Base-by-base conservation (phyloP, 495 filamentous ascomycete genomes). In the Wilcoxina mikolae region DNA sequence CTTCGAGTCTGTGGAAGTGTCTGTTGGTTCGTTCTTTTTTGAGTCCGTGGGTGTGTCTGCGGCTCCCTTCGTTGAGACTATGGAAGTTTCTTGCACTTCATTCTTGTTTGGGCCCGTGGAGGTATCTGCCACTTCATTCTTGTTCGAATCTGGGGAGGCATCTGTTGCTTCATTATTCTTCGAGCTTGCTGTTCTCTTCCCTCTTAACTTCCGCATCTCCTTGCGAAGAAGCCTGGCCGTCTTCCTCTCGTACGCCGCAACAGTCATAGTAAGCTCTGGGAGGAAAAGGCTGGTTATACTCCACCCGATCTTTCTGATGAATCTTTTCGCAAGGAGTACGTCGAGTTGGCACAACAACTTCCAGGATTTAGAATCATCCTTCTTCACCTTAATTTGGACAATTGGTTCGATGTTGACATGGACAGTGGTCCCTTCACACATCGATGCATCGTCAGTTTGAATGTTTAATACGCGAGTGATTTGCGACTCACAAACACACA, bases 331-430 rank as follows among this genome's bases (percentile, higher is more conserved):
- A 17, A 15, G 31, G 31, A 35, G 5, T 7, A 15, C 31, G 31
- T 35, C 31, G 15, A 35, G 5, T 15, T 35, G 4, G 39, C 17
- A 43, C 39, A 43, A 43, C 4, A 18, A 12, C 17, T 9, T 9
- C 20, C 39, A 4, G 17, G 39, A 4, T 43, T 43, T 9, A 18
- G 5, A 4, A 9, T 20, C 17, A 20, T 20, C 4, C 39, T 20
- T 43, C 12, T 43, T 9, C 39, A 3, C 28, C 2, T 12, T 3
- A 24, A 17, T 7, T 23, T 23, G 24, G n/a, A n/a, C 20, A 25
- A 43, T 26, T 2, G 58, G 58, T 24, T 61, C 59, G 31, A 66
- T 57, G 24, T 66, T 65, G 3, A 65, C 43, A 48, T 62, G 59
- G 2, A 66, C 26, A 20, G 56, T 59, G 22, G 56, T 56, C 59